phyloP scores from a whole-genome alignment of 345 rosid species.

The Eucalyptus tenuipes region DNA sequence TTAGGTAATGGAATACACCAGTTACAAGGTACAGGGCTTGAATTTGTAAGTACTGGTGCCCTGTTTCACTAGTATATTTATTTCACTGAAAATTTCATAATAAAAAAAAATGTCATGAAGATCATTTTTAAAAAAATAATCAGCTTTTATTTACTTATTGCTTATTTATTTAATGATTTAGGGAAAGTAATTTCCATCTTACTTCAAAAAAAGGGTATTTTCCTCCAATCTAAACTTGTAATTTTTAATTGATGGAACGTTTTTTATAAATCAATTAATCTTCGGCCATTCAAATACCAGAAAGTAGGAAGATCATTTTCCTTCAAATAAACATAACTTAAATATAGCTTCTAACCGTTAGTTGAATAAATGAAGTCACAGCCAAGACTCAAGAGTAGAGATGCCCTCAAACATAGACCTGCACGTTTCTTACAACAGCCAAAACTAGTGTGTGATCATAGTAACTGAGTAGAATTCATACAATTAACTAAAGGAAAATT shows the following conservation, averaged over 20 bases:
- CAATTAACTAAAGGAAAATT: neutral
- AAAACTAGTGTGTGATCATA: neutral
- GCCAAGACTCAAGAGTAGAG: neutral
- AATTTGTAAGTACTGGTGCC: neutral
- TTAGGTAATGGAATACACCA: neutral
- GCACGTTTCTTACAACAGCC: neutral
- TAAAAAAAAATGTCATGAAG: too few species aligned
- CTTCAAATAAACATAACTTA: neutral
- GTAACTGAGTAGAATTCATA: neutral
- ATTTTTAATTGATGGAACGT: neutral
- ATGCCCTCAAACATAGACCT: neutral
- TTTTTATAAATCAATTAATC: neutral
- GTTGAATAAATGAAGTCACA: neutral
- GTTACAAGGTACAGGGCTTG: neutral
- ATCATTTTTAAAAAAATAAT: too few species aligned
- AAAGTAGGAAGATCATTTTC: neutral
- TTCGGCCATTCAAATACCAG: neutral
- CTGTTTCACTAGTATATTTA: neutral
- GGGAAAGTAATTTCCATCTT: neutral
- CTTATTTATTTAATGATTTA: neutral
- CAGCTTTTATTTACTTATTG: neutral
- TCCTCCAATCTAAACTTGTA: neutral
- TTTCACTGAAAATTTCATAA: neutral
- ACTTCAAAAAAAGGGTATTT: neutral
- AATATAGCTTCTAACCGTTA: neutral